These are phyloP conservation scores for Brasenia schreberi DNA, from an alignment of 164 flowering plant genomes.

Conservation along the genomic window DNA sequence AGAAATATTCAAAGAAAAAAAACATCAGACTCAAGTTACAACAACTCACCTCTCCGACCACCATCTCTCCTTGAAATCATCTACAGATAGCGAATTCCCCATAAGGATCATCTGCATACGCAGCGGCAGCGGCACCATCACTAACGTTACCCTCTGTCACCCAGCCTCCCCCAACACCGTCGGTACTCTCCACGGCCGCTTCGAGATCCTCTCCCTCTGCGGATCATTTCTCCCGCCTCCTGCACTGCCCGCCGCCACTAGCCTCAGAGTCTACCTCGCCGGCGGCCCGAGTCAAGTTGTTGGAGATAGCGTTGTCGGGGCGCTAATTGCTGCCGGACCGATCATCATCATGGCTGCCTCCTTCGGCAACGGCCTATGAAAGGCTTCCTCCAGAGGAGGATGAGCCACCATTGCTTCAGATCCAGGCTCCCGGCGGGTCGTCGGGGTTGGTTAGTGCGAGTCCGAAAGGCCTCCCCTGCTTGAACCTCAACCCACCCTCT, in stretches of 20 bases:
- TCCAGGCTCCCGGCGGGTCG: constrained; percentile 29
- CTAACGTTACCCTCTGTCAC: constrained; percentile 64
- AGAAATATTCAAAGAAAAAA: too few relatives aligned
- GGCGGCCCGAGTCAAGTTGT: constrained; percentile 91
- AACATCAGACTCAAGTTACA: too few relatives aligned
- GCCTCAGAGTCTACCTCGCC: constrained; percentile 63
- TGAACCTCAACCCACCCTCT: constrained; percentile 21
- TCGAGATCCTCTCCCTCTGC: constrained; percentile 74
- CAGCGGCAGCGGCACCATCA: constrained; percentile 70
- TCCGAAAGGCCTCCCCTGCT: constrained; percentile 46
- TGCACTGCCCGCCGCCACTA: constrained; percentile 78
- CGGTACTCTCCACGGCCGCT: constrained; percentile 66
- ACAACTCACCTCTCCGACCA: not conserved
- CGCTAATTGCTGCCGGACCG: constrained; percentile 68
- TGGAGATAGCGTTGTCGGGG: constrained; percentile 76
- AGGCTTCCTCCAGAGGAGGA: constrained; percentile 77
- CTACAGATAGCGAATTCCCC: not conserved
- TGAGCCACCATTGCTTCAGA: constrained; percentile 10
- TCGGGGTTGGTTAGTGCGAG: constrained; percentile 40
- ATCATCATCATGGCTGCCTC: constrained; percentile 89
- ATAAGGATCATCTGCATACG: constrained; percentile 40
- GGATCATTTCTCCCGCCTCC: constrained; percentile 86
- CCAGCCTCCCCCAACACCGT: constrained; percentile 62
- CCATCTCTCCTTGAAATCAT: not conserved
- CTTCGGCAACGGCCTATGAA: constrained; percentile 79